Percentiles rank a stretch among this genome's conserved stretches.
Evolutionary conservation across 805 yeast species (phyloP).

Genomic region (Candida boidinii): DNA sequence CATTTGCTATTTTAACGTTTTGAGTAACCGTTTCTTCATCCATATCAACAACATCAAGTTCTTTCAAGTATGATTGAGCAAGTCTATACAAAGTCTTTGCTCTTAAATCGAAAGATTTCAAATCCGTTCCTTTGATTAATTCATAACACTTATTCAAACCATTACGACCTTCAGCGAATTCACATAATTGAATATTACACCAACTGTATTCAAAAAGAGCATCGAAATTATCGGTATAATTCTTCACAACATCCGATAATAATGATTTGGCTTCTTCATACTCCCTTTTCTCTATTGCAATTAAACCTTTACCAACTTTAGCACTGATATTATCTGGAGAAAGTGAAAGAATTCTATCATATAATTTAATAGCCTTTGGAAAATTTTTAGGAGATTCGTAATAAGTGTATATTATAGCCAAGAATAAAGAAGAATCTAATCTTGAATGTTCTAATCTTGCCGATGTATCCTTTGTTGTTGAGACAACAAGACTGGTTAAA

Average conservation of each 20-base stretch:
- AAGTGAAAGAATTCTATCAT: slow-evolving; percentile 45
- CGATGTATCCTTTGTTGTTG: slow-evolving; percentile 36
- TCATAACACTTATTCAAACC: slow-evolving; percentile 36
- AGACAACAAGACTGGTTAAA: slow-evolving; percentile 50
- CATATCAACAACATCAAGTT: slow-evolving; percentile 11
- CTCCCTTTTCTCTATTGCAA: slow-evolving; percentile 58
- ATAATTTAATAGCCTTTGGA: slow-evolving; percentile 62
- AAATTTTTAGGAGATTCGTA: slow-evolving; percentile 88
- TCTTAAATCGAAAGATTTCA: slow-evolving; percentile 42
- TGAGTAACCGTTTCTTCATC: slow-evolving; percentile 15
- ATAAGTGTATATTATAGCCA: slow-evolving; percentile 74
- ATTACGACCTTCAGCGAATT: slow-evolving; percentile 42
- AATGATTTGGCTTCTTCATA: slow-evolving; percentile 44
- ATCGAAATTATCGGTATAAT: slow-evolving; percentile 42
- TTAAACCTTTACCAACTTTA: slow-evolving; percentile 72
- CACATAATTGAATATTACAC: slow-evolving; percentile 56
- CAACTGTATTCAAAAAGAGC: slow-evolving; percentile 70
- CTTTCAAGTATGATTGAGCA: slow-evolving; percentile 52
- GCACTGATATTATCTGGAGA: slow-evolving; percentile 42
- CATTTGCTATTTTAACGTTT: slow-evolving; percentile 42
- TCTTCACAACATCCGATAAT: slow-evolving; percentile 40
- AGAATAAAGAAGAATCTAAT: slow-evolving; percentile 49
- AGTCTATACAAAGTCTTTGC: slow-evolving; percentile 66
- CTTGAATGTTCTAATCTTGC: slow-evolving; percentile 41
- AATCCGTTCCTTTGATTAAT: slow-evolving; percentile 38